A percentile compares a stretch with the other conserved stretches of the same genome.
Conservation (phyloP, 108 stramenopile species). For the Nitzschia sp. region DNA sequence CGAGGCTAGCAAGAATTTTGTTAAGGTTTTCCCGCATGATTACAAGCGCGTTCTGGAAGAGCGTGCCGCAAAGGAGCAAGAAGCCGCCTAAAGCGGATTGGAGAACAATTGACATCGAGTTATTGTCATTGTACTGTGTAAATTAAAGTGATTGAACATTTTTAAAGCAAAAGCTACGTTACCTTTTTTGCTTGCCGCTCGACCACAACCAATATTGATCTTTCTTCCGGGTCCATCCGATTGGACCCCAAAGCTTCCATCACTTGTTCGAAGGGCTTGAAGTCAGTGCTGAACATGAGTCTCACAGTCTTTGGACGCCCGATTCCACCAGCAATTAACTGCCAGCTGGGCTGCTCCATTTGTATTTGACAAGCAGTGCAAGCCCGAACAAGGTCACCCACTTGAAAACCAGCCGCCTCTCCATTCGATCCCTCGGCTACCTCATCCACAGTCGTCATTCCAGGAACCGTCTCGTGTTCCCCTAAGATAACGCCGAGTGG, state of each 20-base stretch:
- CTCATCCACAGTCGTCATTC: slow-evolving; percentile 61
- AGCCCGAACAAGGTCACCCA: slow-evolving; percentile 71
- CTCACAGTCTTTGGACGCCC: slow-evolving; percentile 74
- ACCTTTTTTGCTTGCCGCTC: slow-evolving; percentile 40
- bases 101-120: too few species aligned
- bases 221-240: slow-evolving; percentile 66
- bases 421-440: slow-evolving; percentile 55
- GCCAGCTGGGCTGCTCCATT: slow-evolving; percentile 82
- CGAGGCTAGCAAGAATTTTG: slow-evolving; percentile 69
- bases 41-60: slow-evolving; percentile 93
- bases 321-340: slow-evolving; percentile 74
- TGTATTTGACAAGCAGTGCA: slow-evolving; percentile 69
- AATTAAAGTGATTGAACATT: neutral
- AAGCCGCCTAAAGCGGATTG: slow-evolving; percentile 25
- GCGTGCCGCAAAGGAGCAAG: slow-evolving; percentile 39
- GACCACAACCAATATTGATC: slow-evolving; percentile 68
- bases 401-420: slow-evolving; percentile 47
- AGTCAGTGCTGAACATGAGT: slow-evolving; percentile 70
- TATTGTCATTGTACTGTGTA: slow-evolving; percentile 2
- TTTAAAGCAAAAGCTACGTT: neutral
- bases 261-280: slow-evolving; percentile 66
- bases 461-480: slow-evolving; percentile 39
- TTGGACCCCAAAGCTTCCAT: slow-evolving; percentile 73
- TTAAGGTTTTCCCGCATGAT: slow-evolving; percentile 96
- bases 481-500: slow-evolving; percentile 76